Evolutionary conservation across 2,329 filamentous ascomycete species (phyloP), one percentile per base, ranked within the genome.

Genomic region (Xylaria sp.): DNA sequence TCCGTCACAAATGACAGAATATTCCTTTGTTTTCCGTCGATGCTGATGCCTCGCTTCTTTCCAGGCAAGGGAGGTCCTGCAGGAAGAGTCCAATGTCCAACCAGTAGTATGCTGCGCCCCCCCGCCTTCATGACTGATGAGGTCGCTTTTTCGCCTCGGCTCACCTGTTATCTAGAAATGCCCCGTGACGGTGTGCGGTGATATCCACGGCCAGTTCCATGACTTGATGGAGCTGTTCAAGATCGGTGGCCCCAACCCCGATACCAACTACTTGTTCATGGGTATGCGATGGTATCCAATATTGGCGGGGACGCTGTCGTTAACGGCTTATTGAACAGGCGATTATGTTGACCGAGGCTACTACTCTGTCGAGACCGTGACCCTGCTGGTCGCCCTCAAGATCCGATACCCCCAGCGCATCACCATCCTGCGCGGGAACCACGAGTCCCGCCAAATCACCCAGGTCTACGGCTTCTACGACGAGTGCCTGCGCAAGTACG

Each of bases 381-480:
- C 93, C 17, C 86, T 99, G 54, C 88, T 99, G 66, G 92, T 97
- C 68, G 92, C 91, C 61, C 87, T 97, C 72, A 99, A 97, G 82
- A 96, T 97, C 72, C 89, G 94, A 80, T 97, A 97, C 77, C 94
- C 94, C 58, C 88, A 93, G 75, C 91, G 94, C 76, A 97, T 99
- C 77, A 97, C 94, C 66, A 95, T 99, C 72, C 89, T 99, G 65
- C 92, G 94, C 71, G 94, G 94, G 71, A 99, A 99, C 78, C 94
- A 99, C 83, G 94, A 99, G 78, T 97, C 92, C 61, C 89, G 94
- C 67, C 94, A 99, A 77, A 99, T 99, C 74, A 99, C 94, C 42
- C 93, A 97, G 75, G 94, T 99, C 55, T 99, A 99, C 73, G 94
- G 94, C 59, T 99, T 99, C 79, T 99, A 99, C 79, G 94, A 97